Conservation (phyloP, 192 early-diverging fungal genomes). For the Irineochytrium annulatum region DNA sequence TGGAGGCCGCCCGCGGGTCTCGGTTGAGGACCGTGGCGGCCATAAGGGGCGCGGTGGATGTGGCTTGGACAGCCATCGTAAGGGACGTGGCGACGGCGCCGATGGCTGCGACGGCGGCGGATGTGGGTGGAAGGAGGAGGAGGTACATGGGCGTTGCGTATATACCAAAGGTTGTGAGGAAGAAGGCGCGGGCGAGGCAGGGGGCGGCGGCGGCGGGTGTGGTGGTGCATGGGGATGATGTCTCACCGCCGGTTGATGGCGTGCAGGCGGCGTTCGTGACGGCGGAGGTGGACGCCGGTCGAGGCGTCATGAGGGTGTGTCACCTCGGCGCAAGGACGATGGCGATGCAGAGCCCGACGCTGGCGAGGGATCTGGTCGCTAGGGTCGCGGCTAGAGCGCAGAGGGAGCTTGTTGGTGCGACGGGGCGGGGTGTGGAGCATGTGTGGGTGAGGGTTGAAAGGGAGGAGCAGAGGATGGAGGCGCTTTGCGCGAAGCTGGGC, state of each 20-base stretch:
- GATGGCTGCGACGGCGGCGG: too few species aligned
- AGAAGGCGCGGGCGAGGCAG: slow-evolving; percentile 13
- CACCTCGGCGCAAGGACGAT: slow-evolving; percentile 9
- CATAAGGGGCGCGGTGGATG: too few species aligned
- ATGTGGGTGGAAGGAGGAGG: too few species aligned
- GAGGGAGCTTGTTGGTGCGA: background rate
- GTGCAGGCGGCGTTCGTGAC: slow-evolving; percentile 22
- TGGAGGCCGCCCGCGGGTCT: too few species aligned
- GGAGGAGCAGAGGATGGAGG: background rate
- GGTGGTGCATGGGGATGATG: background rate
- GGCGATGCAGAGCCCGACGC: slow-evolving; percentile 5
- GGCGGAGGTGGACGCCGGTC: slow-evolving; percentile 1
- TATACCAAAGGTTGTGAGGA: slow-evolving; percentile 19
- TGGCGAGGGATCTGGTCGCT: background rate
- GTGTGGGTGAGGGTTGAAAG: background rate
- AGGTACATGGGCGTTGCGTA: slow-evolving; percentile 11
- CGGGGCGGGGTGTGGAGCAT: background rate
- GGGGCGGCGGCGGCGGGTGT: background rate
- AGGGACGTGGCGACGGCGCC: too few species aligned
- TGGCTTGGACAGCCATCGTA: too few species aligned
- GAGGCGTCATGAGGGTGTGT: background rate
- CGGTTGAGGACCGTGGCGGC: too few species aligned
- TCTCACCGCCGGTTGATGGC: background rate
- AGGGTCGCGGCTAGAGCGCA: background rate
- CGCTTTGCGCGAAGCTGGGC: background rate